Conservation (phyloP, 768 basidiomycete genomes). For the Hirschioporus abietinus region DNA sequence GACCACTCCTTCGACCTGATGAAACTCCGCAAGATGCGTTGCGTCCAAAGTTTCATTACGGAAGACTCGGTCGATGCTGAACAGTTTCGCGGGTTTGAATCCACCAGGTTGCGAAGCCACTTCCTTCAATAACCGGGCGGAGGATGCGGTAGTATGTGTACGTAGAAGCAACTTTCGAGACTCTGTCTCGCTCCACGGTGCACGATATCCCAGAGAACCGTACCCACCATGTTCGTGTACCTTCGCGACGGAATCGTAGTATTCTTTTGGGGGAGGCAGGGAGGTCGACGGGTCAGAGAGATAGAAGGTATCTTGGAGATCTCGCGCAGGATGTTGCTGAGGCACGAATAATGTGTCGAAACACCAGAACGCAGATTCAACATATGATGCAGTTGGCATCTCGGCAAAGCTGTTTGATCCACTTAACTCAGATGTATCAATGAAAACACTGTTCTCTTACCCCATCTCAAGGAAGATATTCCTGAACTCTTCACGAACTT, state of each 20-base stretch:
- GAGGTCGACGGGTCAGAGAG: slow-evolving; percentile 70
- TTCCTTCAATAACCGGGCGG: slow-evolving; percentile 89
- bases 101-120: slow-evolving; percentile 80
- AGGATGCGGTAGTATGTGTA: slow-evolving; percentile 96
- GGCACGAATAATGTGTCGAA: slow-evolving; percentile 98
- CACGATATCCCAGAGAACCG: slow-evolving; percentile 94
- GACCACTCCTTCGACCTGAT: slow-evolving; percentile 99
- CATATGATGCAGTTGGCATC: slow-evolving; percentile 95
- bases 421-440: not conserved
- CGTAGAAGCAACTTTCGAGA: slow-evolving; percentile 88
- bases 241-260: slow-evolving; percentile 78
- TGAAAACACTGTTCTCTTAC: slow-evolving; percentile 37
- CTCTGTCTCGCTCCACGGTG: slow-evolving; percentile 92
- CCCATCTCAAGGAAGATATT: slow-evolving; percentile 99
- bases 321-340: slow-evolving; percentile 97
- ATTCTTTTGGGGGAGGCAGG: slow-evolving; percentile 69
- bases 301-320: slow-evolving; percentile 98
- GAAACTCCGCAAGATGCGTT: slow-evolving; percentile 98
- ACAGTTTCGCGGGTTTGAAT: slow-evolving; percentile 88
- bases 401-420: slow-evolving; percentile 62
- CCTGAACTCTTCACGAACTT: slow-evolving; percentile 96
- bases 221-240: slow-evolving; percentile 86
- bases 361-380: slow-evolving; percentile 99
- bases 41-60: slow-evolving; percentile 98
- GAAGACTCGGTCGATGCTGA: slow-evolving; percentile 98